Percentiles rank a stretch among this genome's conserved stretches.
Evolutionary conservation across 2,329 filamentous ascomycete genomes (phyloP).

Genomic region (Stagonosporopsis vannaccii): DNA sequence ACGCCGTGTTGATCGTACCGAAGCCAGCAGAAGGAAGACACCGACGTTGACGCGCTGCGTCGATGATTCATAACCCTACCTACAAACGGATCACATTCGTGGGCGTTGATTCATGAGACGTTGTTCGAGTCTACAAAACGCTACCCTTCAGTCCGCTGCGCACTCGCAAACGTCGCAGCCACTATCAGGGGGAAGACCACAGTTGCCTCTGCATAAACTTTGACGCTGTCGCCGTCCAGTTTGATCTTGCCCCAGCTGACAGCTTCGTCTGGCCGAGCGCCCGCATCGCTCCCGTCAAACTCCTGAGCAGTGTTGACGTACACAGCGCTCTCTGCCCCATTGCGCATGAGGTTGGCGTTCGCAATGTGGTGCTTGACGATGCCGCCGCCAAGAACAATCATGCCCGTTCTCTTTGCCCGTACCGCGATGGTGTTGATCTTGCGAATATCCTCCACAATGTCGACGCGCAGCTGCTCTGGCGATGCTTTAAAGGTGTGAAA

Average conservation of each 20-base stretch:
- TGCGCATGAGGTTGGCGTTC: conserved; percentile 96
- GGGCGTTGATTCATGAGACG: conserved; percentile 1
- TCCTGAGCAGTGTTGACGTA: conserved; percentile 98
- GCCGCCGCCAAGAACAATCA: conserved; percentile 94
- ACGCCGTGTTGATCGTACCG: background rate
- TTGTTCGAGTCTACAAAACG: background rate
- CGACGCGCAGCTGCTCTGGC: conserved; percentile 80
- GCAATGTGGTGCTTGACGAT: conserved; percentile 99
- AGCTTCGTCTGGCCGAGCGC: conserved; percentile 92
- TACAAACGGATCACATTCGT: background rate
- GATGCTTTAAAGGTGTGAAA: conserved; percentile 96
- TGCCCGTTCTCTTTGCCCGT: conserved; percentile 84
- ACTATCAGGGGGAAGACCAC: conserved; percentile 73
- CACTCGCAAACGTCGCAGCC: conserved; percentile 68
- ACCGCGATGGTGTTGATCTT: conserved; percentile 92
- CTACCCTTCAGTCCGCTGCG: conserved; percentile 4
- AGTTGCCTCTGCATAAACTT: conserved; percentile 76
- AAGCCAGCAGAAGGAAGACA: conserved; percentile 2
- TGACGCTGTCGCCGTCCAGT: conserved; percentile 83
- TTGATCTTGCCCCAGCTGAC: conserved; percentile 99
- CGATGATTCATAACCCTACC: background rate
- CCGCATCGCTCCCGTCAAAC: conserved; percentile 96
- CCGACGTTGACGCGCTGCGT: background rate
- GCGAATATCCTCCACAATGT: conserved; percentile 93
- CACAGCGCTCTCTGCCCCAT: conserved; percentile 94